Evolutionary conservation across 208 protist species (phyloP), one percentile per base, ranked within the genome.

Genomic region (Angomonas ambiguus): DNA sequence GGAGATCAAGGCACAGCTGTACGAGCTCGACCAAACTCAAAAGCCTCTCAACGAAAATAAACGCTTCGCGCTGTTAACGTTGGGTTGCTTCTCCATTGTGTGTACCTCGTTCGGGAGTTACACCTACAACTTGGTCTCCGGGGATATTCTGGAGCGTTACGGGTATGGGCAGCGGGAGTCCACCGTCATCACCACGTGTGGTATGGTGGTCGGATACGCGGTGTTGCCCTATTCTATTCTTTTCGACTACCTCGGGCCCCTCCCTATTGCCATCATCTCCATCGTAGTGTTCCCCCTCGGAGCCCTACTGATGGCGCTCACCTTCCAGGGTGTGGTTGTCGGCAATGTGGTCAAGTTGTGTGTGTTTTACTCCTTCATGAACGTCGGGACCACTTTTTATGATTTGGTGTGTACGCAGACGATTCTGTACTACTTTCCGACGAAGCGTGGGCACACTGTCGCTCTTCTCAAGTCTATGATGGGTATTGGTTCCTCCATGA

Each of bases 391-490:
- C 1, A 42, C 66, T 10, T 69, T 71, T 33, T 78, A 79, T 51
- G 78, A 85, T 41, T 42, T 84, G 0, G 28, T 63, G 28, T 55
- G 64, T 22, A 63, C 62, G 25, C 73, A 85, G 70, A 82, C 78
- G 1, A 42, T 84, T 30, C 59, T 85, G n/a, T 71, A 62, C 13
- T 65, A 79, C 63, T 88, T 85, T 60, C 82, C 82, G 11, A 69
- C 55, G 1, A 64, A 77, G 53, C 45, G 67, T 11, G 82, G 82
- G 2, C 51, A 67, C n/a, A 76, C 84, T 18, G 69, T 82, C n/a
- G 82, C 79, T 18, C 61, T 88, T 31, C 65, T 82, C 25, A 85
- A 85, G 51, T 79, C 75, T 25, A 77, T 78, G 67, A 79, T 76
- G 25, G 82, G 82, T 16, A 65, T 88, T 13, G 82, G 82, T 24